Evolutionary conservation across 192 early-diverging fungal genomes (phyloP).

Genomic region (Podila minutissima): DNA sequence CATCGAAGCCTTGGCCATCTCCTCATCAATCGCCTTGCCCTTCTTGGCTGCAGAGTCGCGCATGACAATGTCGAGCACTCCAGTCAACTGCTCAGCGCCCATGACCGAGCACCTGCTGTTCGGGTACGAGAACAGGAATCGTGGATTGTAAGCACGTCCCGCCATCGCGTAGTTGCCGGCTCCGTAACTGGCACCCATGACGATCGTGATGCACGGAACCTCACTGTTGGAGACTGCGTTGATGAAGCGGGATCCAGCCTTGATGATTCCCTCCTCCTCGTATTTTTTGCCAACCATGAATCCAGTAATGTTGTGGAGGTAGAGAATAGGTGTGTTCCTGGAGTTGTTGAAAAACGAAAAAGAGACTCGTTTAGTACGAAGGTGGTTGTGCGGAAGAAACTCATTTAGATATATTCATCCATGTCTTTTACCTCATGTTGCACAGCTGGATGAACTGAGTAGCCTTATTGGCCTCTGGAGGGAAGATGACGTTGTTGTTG

Average conservation of each 20-base stretch:
- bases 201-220: constrained; percentile 68
- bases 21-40: constrained; percentile 63
- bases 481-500: constrained; percentile 72
- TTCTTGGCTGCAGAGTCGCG: constrained; percentile 66
- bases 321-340: constrained; percentile 64
- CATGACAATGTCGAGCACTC: constrained; percentile 76
- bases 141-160: constrained; percentile 71
- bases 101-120: constrained; percentile 75
- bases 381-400: too few species aligned
- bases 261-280: constrained; percentile 77
- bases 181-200: constrained; percentile 76
- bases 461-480: constrained; percentile 73
- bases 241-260: constrained; percentile 73
- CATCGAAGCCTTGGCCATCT: constrained; percentile 55
- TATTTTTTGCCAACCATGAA: constrained; percentile 77
- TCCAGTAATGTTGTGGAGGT: constrained; percentile 75
- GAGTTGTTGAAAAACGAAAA: constrained; percentile 28
- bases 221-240: constrained; percentile 72
- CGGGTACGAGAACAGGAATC: constrained; percentile 77
- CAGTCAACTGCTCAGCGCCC: constrained; percentile 74
- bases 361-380: too few species aligned
- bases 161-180: constrained; percentile 79
- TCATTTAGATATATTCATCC: not conserved
- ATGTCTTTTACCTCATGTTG: constrained; percentile 55
- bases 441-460: constrained; percentile 76